Evolutionary conservation across 139 green algal species (phyloP).

Genomic region (Haematococcus sp.): DNA sequence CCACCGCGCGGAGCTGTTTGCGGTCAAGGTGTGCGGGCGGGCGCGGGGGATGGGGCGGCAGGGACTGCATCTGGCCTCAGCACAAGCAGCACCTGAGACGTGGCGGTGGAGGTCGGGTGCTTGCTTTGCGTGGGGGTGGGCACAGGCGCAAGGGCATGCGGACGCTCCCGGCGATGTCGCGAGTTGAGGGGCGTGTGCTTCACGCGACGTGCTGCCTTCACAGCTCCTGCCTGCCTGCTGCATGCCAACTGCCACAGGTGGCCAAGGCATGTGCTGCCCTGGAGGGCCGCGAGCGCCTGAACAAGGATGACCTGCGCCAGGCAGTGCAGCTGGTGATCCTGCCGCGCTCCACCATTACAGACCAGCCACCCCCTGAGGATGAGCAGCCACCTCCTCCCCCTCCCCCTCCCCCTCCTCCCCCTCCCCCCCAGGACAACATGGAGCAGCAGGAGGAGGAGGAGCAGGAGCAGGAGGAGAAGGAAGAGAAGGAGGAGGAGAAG

Average conservation of each 20-base stretch:
- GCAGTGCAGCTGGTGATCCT: slow-evolving; percentile 97
- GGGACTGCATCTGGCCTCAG: neutral
- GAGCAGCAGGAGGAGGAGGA: slow-evolving; percentile 52
- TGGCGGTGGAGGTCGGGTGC: neutral
- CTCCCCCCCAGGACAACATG: slow-evolving; percentile 47
- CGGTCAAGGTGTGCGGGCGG: slow-evolving; percentile 54
- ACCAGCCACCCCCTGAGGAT: slow-evolving; percentile 66
- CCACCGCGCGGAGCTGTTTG: slow-evolving; percentile 96
- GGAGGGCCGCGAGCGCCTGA: slow-evolving; percentile 81
- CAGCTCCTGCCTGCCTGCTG: too few relatives aligned
- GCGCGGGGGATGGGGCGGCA: neutral
- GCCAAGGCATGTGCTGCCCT: slow-evolving; percentile 85
- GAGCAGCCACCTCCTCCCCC: slow-evolving; percentile 75
- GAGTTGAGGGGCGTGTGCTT: too few relatives aligned
- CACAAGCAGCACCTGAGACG: neutral
- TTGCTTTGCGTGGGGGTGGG: too few relatives aligned
- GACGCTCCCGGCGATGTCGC: too few relatives aligned
- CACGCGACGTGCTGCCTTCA: too few relatives aligned
- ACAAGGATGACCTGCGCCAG: slow-evolving; percentile 88
- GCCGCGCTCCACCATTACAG: slow-evolving; percentile 65
- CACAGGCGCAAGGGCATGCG: too few relatives aligned
- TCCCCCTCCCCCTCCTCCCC: slow-evolving; percentile 83
- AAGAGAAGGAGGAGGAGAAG: slow-evolving; percentile 82
- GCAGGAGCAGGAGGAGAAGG: slow-evolving; percentile 64
- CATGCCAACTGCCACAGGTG: too few relatives aligned